These are phyloP conservation scores for Saturnispora kantuleensis DNA, from an alignment of 805 yeast genomes.

Conservation along the genomic window DNA sequence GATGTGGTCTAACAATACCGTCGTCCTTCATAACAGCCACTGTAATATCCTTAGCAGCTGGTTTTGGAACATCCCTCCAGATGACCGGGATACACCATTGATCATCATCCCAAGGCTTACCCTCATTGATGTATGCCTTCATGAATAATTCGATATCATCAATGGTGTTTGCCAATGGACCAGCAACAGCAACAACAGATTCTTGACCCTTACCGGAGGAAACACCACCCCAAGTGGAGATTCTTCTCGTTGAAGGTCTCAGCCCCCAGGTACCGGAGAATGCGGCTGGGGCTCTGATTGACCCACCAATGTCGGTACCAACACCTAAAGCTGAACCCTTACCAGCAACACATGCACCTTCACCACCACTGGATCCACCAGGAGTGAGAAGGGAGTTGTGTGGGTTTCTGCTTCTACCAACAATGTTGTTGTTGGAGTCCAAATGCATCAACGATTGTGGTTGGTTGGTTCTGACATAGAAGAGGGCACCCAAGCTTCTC, in stretches of 20 bases:
- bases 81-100: conserved; percentile 38
- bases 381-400: conserved; percentile 47
- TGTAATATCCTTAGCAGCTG: conserved; percentile 36
- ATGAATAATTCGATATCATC: conserved; percentile 64
- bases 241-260: conserved; percentile 50
- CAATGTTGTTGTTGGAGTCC: conserved; percentile 51
- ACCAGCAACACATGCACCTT: conserved; percentile 52
- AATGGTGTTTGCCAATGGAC: conserved; percentile 56
- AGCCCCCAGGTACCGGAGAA: conserved; percentile 53
- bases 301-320: conserved; percentile 68
- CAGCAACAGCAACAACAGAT: conserved; percentile 53
- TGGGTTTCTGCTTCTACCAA: conserved; percentile 51
- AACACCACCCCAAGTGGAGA: conserved; percentile 38
- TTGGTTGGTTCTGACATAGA: conserved; percentile 55
- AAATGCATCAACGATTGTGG: conserved; percentile 66
- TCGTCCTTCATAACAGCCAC: conserved; percentile 58
- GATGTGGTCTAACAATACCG: conserved; percentile 56
- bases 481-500: conserved; percentile 47
- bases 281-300: conserved; percentile 60
- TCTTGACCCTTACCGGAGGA: conserved; percentile 55
- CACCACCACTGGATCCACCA: conserved; percentile 73
- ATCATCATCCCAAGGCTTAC: conserved; percentile 52
- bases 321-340: conserved; percentile 47
- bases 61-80: conserved; percentile 39
- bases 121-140: conserved; percentile 50